These are phyloP conservation scores for Pseudogymnoascus sp. DNA, from an alignment of 2,329 filamentous ascomycete genomes.

Conservation along the genomic window DNA sequence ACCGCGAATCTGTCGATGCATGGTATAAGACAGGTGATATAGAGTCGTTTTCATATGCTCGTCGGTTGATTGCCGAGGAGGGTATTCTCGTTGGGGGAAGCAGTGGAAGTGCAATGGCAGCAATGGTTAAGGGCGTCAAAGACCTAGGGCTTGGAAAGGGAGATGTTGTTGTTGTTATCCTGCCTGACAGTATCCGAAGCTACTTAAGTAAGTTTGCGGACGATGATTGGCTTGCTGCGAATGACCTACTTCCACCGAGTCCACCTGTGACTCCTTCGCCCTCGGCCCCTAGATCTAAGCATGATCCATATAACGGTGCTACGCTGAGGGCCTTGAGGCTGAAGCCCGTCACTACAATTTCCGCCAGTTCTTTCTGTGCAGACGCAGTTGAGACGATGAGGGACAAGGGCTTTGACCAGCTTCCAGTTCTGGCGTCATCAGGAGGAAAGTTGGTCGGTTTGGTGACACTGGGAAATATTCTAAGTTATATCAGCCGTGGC, in stretches of 20 bases:
- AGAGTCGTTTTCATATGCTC: constrained; percentile 84
- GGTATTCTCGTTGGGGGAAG: constrained; percentile 89
- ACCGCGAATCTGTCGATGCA: constrained; percentile 70
- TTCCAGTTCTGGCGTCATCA: constrained; percentile 71
- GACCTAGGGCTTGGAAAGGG: constrained; percentile 71
- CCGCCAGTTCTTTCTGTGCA: constrained; percentile 61
- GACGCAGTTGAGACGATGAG: constrained; percentile 97
- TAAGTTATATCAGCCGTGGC: constrained; percentile 80
- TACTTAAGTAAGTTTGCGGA: constrained; percentile 98
- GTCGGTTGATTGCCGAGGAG: constrained; percentile 86
- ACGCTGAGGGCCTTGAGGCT: constrained; percentile 77
- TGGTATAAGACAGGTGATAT: constrained; percentile 98
- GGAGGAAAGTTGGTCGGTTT: constrained; percentile 75
- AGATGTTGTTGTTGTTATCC: constrained; percentile 81
- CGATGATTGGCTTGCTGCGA: constrained; percentile 97
- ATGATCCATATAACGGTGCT: constrained; percentile 66
- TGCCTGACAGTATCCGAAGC: constrained; percentile 93
- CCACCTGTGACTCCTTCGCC: constrained; percentile 34
- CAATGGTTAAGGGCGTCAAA: constrained; percentile 65
- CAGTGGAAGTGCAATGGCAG: constrained; percentile 84
- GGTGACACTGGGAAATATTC: constrained; percentile 87
- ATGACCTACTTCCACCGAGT: constrained; percentile 70
- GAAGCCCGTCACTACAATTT: constrained; percentile 86
- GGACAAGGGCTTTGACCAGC: constrained; percentile 95
- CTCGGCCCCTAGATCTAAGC: constrained; percentile 31